phyloP scores from a whole-genome alignment of 768 basidiomycete species.

The Dioszegia aurantiaca region DNA sequence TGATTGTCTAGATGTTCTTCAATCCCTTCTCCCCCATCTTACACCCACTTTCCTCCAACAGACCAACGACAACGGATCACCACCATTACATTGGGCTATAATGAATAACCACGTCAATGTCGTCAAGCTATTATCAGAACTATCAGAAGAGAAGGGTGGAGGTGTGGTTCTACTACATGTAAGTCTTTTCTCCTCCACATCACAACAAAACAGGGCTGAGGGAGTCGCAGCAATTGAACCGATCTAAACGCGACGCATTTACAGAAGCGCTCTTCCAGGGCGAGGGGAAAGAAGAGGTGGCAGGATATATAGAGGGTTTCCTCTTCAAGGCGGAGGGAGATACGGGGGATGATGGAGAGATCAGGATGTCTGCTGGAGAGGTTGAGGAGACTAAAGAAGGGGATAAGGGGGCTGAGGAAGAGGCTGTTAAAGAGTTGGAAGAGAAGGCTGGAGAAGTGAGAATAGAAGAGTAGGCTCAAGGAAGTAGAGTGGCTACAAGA shows the following conservation, averaged over 20 bases:
- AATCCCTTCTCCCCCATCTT: slow-evolving; percentile 66
- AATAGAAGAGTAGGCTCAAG: slow-evolving; percentile 23
- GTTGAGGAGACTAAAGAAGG: slow-evolving; percentile 70
- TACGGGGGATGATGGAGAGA: slow-evolving; percentile 66
- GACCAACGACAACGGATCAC: slow-evolving; percentile 72
- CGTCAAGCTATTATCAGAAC: slow-evolving; percentile 45
- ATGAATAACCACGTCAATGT: slow-evolving; percentile 69
- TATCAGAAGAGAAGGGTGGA: slow-evolving; percentile 49
- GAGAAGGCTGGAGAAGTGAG: slow-evolving; percentile 41
- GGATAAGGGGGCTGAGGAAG: slow-evolving; percentile 74
- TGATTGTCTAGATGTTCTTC: slow-evolving; percentile 64
- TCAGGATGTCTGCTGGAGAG: slow-evolving; percentile 77
- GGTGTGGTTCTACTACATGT: slow-evolving; percentile 48
- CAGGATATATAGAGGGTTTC: slow-evolving; percentile 54
- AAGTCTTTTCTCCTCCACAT: slow-evolving; percentile 12
- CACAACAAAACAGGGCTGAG: slow-evolving; percentile 20
- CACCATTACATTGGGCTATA: slow-evolving; percentile 87
- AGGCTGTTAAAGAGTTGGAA: slow-evolving; percentile 68
- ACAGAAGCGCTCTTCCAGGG: slow-evolving; percentile 47
- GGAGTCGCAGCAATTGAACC: slow-evolving; percentile 45
- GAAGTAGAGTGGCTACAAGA: not conserved
- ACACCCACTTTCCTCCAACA: slow-evolving; percentile 60
- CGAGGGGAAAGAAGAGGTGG: slow-evolving; percentile 51
- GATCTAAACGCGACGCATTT: slow-evolving; percentile 47
- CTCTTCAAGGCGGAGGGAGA: slow-evolving; percentile 69